These are phyloP conservation scores for Linanthus parryae DNA, from an alignment of 148 eudicot species.

Conservation along the genomic window DNA sequence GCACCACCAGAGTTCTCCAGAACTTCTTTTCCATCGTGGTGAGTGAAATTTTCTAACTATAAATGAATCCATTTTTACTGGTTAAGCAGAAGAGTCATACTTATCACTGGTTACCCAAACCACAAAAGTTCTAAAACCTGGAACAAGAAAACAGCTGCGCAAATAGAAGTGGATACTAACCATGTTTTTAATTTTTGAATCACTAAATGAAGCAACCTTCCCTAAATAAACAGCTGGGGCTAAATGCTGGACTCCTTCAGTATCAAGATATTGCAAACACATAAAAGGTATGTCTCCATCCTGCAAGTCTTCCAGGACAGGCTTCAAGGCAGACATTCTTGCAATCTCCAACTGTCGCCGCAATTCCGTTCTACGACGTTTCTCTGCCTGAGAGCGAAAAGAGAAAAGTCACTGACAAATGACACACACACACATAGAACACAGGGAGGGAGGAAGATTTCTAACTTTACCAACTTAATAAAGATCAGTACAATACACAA, in stretches of 20 bases:
- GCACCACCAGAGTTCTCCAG: too few relatives aligned
- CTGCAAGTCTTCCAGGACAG: constrained; percentile 54
- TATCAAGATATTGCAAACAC: constrained; percentile 62
- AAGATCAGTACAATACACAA: not conserved
- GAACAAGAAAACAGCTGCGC: constrained; percentile 4
- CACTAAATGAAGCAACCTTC: constrained; percentile 52
- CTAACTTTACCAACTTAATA: not conserved
- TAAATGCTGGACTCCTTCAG: constrained; percentile 59
- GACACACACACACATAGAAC: not conserved
- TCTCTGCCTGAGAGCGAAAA: constrained; percentile 53
- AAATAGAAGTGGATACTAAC: too few relatives aligned
- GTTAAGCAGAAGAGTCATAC: not conserved
- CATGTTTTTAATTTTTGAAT: constrained; percentile 47
- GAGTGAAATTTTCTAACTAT: not conserved
- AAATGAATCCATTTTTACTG: not conserved
- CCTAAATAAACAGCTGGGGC: constrained; percentile 84
- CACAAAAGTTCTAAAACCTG: constrained; percentile 1
- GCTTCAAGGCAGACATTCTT: constrained; percentile 66
- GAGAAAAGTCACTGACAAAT: not conserved
- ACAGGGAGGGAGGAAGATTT: not conserved
- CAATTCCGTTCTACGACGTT: constrained; percentile 47
- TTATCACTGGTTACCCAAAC: not conserved
- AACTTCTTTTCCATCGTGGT: too few relatives aligned
- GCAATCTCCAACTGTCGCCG: constrained; percentile 74
- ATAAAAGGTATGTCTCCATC: constrained; percentile 69